Conservation (phyloP, 495 filamentous ascomycete genomes). For the Niebla homalea region DNA sequence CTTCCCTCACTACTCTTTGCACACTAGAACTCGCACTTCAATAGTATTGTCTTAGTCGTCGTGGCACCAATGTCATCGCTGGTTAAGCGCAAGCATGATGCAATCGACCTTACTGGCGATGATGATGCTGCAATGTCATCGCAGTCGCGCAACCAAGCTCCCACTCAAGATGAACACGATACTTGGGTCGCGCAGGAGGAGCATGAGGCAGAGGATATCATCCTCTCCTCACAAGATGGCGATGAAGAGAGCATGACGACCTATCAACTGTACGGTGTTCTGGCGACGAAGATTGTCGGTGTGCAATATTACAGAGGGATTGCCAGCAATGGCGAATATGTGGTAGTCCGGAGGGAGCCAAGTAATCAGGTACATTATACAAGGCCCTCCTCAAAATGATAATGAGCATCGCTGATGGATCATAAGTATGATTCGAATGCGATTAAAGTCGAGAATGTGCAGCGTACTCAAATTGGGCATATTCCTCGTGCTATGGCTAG, state of each 20-base stretch:
- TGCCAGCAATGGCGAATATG: slow-evolving; percentile 58
- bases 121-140: slow-evolving; percentile 20
- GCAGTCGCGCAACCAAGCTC: neutral
- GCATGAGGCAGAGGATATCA: slow-evolving; percentile 18
- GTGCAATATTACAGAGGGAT: slow-evolving; percentile 63
- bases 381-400: neutral
- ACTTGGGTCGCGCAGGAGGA: slow-evolving; percentile 17
- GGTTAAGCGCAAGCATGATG: slow-evolving; percentile 6
- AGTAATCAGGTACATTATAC: slow-evolving; percentile 33
- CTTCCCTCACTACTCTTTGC: too few relatives aligned
- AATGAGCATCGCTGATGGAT: slow-evolving; percentile 2
- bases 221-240: slow-evolving; percentile 28
- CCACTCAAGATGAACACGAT: slow-evolving; percentile 10
- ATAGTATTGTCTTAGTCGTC: too few relatives aligned
- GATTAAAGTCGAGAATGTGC: slow-evolving; percentile 69
- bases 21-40: too few relatives aligned
- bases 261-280: slow-evolving; percentile 38
- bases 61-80: neutral
- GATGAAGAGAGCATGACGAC: slow-evolving; percentile 30
- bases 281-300: slow-evolving; percentile 62
- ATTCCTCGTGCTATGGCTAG: slow-evolving; percentile 50
- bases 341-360: slow-evolving; percentile 55
- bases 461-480: slow-evolving; percentile 67
- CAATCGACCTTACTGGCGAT: slow-evolving; percentile 34
- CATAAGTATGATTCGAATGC: slow-evolving; percentile 59